Base-by-base conservation (phyloP, 169 alveolate genomes). In the Plasmodium inui region DNA sequence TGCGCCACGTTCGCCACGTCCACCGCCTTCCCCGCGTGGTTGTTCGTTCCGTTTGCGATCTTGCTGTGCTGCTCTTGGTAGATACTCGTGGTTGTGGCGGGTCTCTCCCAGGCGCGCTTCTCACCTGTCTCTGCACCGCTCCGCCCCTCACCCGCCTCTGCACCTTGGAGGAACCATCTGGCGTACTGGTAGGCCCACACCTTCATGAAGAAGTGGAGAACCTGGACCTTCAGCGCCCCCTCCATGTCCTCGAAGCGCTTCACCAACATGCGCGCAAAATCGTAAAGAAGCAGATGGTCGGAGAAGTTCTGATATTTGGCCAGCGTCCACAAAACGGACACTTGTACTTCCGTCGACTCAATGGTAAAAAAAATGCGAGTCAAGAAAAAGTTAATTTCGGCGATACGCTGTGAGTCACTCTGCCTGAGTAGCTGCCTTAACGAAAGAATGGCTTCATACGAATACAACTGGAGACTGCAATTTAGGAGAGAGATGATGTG, bases 181-280 rank as follows among this genome's bases (percentile, higher is more conserved):
- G 72, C 86, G 17, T 53, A 86, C 28, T 76, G 85, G 46, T 74
- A 86, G 22, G 39, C 61, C 93, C 93, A 86, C 1, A 86, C 50
- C 70, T 86, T 86, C n/a, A 86, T 67, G 0, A 86, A 39, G 39
- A 86, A 86, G 46, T 86, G 93, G 44, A 86, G 79, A 3, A 76
- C 81, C 6, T 86, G 93, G 39, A 86, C 44, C 81, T 76, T 86
- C 0, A 86, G 46, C 14, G 50, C 7, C 10, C 44, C 39, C 14
- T 57, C 83, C 12, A 73, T 53, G 1, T 17, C 17, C 4, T 53
- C 19, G 26, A 86, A 86, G 5, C 73, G 80, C 26, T 86, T 86
- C 10, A 70, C 81, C 67, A 86, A 37, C 30, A 86, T 50, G 34
- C 93, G 28, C 2, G 84, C 46, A 1, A 86, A 14, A 30, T 86